A percentile compares a stretch with the other conserved stretches of the same genome.
Evolutionary conservation across 176 grass and related monocot species (phyloP).

Genomic region (Cymbopogon citratus): DNA sequence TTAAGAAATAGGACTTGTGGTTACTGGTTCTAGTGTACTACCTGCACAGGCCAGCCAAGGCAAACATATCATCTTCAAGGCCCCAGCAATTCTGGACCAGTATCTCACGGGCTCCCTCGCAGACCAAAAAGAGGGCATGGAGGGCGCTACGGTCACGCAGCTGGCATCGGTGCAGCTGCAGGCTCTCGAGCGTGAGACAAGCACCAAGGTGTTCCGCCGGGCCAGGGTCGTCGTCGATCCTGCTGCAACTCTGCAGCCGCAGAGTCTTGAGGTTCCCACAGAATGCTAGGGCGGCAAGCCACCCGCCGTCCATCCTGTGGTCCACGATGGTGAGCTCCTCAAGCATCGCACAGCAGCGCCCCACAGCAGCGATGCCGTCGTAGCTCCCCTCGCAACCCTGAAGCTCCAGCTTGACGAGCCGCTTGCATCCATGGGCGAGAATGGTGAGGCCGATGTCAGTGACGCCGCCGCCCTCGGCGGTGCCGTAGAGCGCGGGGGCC

Average conservation of each 20-base stretch:
- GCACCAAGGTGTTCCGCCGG: conserved; percentile 71
- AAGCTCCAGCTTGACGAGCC: conserved; percentile 81
- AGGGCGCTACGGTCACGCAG: conserved; percentile 56
- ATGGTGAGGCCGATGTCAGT: conserved; percentile 97
- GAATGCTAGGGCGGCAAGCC: conserved; percentile 72
- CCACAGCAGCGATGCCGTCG: conserved; percentile 78
- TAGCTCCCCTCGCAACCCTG: conserved; percentile 81
- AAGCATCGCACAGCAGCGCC: conserved; percentile 83
- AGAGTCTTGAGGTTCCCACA: conserved; percentile 91
- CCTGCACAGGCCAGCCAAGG: conserved; percentile 65
- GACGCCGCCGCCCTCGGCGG: conserved; percentile 39
- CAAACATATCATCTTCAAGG: conserved; percentile 81
- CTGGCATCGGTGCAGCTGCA: conserved; percentile 80
- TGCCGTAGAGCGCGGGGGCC: conserved; percentile 41
- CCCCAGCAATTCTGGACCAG: conserved; percentile 89
- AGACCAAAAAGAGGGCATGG: conserved; percentile 77
- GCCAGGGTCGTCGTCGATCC: conserved; percentile 75
- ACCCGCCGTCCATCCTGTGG: conserved; percentile 78
- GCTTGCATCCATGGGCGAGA: conserved; percentile 88
- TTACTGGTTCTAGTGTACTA: conserved; percentile 43
- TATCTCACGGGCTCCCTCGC: conserved; percentile 69
- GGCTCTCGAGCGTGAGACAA: conserved; percentile 72
- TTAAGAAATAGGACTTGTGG: conserved; percentile 8
- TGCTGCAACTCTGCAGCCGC: conserved; percentile 55
- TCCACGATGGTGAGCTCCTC: conserved; percentile 79